Percentiles rank a stretch among this genome's conserved stretches.
Conservation (phyloP, 441 rosid genomes). For the Aleurites moluccanus region DNA sequence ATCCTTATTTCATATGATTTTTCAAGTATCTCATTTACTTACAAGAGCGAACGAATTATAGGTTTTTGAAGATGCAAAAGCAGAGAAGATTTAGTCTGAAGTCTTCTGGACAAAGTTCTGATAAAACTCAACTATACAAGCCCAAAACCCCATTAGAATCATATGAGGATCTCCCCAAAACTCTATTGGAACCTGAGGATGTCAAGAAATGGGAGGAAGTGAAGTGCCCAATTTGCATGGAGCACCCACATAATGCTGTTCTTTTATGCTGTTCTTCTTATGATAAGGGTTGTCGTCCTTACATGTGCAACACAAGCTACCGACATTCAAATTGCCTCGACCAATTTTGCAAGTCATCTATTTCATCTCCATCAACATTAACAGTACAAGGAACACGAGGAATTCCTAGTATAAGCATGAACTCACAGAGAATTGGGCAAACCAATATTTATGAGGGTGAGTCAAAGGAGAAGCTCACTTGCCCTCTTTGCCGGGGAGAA, state of each 20-base stretch:
- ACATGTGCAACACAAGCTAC: conserved; percentile 63
- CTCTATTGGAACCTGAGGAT: conserved; percentile 33
- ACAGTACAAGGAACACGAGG: conserved; percentile 29
- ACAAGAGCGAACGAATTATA: not conserved
- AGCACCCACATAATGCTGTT: conserved; percentile 65
- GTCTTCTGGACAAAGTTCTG: conserved; percentile 32
- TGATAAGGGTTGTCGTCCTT: conserved; percentile 56
- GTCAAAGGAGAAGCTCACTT: conserved; percentile 44
- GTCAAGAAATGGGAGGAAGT: conserved; percentile 58
- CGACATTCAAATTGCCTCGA: conserved; percentile 49
- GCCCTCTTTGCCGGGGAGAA: conserved; percentile 78
- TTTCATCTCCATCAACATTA: conserved; percentile 31
- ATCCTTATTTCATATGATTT: not conserved
- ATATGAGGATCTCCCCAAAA: conserved; percentile 27
- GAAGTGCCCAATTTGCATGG: conserved; percentile 64
- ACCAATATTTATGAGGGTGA: conserved; percentile 21
- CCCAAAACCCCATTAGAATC: conserved; percentile 33
- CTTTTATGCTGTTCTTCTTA: conserved; percentile 55
- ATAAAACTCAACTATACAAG: conserved; percentile 4
- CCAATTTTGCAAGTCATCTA: not conserved
- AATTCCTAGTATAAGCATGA: conserved; percentile 23
- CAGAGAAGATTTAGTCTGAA: conserved; percentile 40
- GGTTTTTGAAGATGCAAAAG: conserved; percentile 47
- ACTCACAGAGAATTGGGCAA: conserved; percentile 32
- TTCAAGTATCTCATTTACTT: not conserved